A percentile compares a stretch with the other conserved stretches of the same genome.
These are phyloP conservation scores for Lipomyces kockii DNA, from an alignment of 805 yeast species.

Conservation along the genomic window DNA sequence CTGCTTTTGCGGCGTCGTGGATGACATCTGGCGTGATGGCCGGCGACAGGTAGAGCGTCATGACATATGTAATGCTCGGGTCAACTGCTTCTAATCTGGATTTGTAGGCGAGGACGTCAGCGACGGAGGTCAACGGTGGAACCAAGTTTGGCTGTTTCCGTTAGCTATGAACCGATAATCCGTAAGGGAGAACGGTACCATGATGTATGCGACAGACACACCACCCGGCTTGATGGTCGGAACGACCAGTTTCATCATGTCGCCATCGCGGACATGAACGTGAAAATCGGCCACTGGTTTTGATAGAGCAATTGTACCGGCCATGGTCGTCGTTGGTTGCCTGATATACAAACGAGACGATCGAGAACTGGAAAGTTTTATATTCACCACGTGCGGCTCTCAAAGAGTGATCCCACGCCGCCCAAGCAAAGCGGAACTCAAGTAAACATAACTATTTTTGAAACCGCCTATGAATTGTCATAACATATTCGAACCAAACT, in stretches of 20 bases:
- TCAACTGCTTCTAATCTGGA: conserved; percentile 63
- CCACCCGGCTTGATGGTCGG: conserved; percentile 94
- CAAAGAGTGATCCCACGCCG: not conserved
- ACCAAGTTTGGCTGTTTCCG: conserved; percentile 70
- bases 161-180: not conserved
- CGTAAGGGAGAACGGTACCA: conserved; percentile 49
- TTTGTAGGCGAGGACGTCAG: conserved; percentile 73
- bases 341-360: not conserved
- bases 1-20: conserved; percentile 70
- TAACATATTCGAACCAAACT: not conserved
- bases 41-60: conserved; percentile 83
- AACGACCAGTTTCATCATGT: conserved; percentile 87
- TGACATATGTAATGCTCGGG: conserved; percentile 83
- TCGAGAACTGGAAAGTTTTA: not conserved
- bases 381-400: not conserved
- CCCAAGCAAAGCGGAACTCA: too few relatives aligned
- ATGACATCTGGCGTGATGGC: conserved; percentile 86
- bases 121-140: conserved; percentile 86
- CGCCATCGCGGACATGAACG: conserved; percentile 93
- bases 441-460: too few relatives aligned
- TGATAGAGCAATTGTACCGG: conserved; percentile 45
- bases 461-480: not conserved
- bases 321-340: not conserved
- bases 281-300: conserved; percentile 75
- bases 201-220: conserved; percentile 83